A percentile compares a stretch with the other conserved stretches of the same genome.
phyloP scores from a whole-genome alignment of 2,329 filamentous ascomycete species.

The Fusarium cyanostomum region DNA sequence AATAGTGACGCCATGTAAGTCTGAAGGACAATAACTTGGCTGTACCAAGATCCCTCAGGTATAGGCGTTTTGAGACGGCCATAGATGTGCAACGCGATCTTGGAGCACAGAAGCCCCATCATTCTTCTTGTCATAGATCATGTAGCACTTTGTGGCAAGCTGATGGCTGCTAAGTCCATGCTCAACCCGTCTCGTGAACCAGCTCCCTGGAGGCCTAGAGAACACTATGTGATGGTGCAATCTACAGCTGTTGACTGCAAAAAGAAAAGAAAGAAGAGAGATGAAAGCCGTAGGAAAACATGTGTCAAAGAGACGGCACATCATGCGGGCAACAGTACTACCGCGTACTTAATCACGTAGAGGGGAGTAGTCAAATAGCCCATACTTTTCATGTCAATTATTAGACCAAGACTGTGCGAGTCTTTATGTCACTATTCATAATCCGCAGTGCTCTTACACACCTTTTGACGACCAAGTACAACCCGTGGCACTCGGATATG shows the following conservation, averaged over 20 bases:
- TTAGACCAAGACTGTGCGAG: too few species aligned
- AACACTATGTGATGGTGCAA: constrained; percentile 10
- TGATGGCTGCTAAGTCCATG: not conserved
- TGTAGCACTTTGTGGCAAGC: constrained; percentile 25
- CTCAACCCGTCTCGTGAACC: constrained; percentile 9
- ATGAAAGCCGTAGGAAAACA: not conserved
- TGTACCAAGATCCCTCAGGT: constrained; percentile 7
- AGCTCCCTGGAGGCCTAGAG: constrained; percentile 9
- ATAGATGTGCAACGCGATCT: constrained; percentile 27
- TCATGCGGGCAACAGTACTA: too few species aligned
- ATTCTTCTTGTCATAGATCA: constrained; percentile 29
- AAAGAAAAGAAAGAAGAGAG: constrained; percentile 30
- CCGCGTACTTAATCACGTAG: too few species aligned
- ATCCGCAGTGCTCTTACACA: too few species aligned
- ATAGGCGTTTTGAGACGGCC: constrained; percentile 2
- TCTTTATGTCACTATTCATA: too few species aligned
- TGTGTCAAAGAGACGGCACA: not conserved
- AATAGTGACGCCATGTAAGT: not conserved
- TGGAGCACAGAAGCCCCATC: constrained; percentile 12
- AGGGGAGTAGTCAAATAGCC: too few species aligned
- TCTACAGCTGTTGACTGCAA: constrained; percentile 16
- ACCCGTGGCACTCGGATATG: constrained; percentile 1
- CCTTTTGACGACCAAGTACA: not conserved
- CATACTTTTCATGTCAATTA: too few species aligned
- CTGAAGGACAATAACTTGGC: not conserved